phyloP scores from a whole-genome alignment of 352 stramenopile species.

The Halophytophthora batemanensis region DNA sequence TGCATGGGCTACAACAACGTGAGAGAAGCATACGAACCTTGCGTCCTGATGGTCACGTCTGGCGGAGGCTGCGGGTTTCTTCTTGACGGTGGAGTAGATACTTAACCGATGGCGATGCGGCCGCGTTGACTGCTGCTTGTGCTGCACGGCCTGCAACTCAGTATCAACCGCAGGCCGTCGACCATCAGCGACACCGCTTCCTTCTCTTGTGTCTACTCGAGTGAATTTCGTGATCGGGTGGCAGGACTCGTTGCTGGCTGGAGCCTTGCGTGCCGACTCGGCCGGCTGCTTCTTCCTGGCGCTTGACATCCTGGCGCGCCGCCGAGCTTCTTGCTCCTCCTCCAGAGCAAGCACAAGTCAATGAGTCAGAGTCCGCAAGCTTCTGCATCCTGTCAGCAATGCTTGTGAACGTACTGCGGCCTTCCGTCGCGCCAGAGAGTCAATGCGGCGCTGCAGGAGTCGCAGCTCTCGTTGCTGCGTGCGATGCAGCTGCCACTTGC shows the following conservation, averaged over 20 bases:
- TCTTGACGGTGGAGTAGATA: constrained; percentile 40
- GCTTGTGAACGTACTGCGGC: constrained; percentile 10
- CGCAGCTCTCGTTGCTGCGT: constrained; percentile 38
- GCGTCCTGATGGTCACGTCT: background rate
- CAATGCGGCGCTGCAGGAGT: constrained; percentile 31
- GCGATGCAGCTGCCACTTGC: constrained; percentile 32
- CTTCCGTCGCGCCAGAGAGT: constrained; percentile 22
- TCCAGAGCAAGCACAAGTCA: constrained; percentile 1
- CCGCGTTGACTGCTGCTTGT: background rate
- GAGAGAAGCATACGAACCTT: too few species aligned
- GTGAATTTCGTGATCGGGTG: background rate
- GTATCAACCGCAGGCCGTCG: background rate
- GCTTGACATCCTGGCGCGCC: constrained; percentile 7
- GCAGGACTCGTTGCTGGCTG: background rate
- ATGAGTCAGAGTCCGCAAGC: background rate
- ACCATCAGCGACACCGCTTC: background rate
- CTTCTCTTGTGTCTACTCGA: background rate
- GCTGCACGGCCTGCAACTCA: background rate
- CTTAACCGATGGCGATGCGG: constrained; percentile 29
- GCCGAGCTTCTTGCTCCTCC: constrained; percentile 26
- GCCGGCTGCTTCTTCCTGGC: constrained; percentile 13
- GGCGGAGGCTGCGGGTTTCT: constrained; percentile 12
- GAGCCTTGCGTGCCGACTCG: constrained; percentile 1
- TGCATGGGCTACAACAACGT: too few species aligned
- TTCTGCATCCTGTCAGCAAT: background rate